These are phyloP conservation scores for Podila epigama DNA, from an alignment of 192 early-diverging fungal genomes.

Conservation along the genomic window DNA sequence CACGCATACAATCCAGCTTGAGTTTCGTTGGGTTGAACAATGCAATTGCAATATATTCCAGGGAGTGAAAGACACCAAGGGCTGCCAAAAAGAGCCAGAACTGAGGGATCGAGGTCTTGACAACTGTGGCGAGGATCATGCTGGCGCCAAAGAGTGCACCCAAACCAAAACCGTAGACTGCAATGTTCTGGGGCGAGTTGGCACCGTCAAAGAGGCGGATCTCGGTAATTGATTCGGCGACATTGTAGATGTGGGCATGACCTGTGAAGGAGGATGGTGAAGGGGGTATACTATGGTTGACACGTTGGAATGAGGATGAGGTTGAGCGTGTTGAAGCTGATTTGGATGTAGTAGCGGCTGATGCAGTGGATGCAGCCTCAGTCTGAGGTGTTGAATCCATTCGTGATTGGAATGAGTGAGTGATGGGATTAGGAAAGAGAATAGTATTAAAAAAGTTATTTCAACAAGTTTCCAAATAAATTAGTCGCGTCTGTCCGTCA, in stretches of 20 bases:
- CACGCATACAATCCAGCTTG: constrained; percentile 70
- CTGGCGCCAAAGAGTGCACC: constrained; percentile 71
- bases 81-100: constrained; percentile 73
- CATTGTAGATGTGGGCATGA: not conserved
- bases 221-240: constrained; percentile 45
- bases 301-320: constrained; percentile 2
- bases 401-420: no score
- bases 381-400: constrained; percentile 20
- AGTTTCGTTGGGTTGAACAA: constrained; percentile 77
- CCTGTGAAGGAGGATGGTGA: not conserved
- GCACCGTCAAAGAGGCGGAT: constrained; percentile 65
- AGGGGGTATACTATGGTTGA: not conserved
- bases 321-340: not conserved
- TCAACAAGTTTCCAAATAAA: no score
- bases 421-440: no score
- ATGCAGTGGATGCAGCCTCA: constrained; percentile 8
- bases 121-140: constrained; percentile 38
- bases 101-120: constrained; percentile 49
- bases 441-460: no score
- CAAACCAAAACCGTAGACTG: constrained; percentile 73
- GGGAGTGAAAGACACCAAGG: constrained; percentile 79
- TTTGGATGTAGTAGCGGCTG: not conserved
- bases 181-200: constrained; percentile 85
- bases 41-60: constrained; percentile 90
- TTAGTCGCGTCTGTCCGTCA: no score